Percentiles rank a stretch among this genome's conserved stretches.
phyloP scores from a whole-genome alignment of 1,284 basidiomycete genomes.

The Abortiporus biennis region DNA sequence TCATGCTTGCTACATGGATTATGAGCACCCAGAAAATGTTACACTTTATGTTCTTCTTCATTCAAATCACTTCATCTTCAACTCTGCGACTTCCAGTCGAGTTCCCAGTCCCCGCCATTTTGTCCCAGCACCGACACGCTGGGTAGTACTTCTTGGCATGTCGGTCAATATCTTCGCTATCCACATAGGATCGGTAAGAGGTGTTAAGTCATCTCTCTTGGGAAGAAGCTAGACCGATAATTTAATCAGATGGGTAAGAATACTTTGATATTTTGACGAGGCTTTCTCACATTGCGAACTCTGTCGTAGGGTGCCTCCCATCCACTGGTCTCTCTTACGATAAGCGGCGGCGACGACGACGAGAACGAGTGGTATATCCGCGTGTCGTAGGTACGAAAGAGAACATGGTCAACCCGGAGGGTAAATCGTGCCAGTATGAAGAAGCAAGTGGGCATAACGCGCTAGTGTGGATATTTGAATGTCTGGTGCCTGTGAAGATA shows the following conservation, averaged over 20 bases:
- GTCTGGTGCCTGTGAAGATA: background rate
- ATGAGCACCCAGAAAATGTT: no score
- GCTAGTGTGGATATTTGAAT: slow-evolving; percentile 40
- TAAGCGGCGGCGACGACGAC: slow-evolving; percentile 45
- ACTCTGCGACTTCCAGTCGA: slow-evolving; percentile 32
- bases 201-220: slow-evolving; percentile 79
- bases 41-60: no score
- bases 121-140: slow-evolving; percentile 58
- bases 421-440: slow-evolving; percentile 91
- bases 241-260: slow-evolving; percentile 2
- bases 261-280: no score
- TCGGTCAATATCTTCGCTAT: slow-evolving; percentile 73
- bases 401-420: slow-evolving; percentile 92
- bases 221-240: slow-evolving; percentile 57
- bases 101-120: slow-evolving; percentile 75
- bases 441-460: slow-evolving; percentile 96
- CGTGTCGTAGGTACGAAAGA: slow-evolving; percentile 90
- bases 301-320: slow-evolving; percentile 87
- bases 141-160: slow-evolving; percentile 53
- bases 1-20: no score
- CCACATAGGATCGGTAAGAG: slow-evolving; percentile 85
- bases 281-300: slow-evolving; percentile 77
- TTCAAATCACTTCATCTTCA: no score
- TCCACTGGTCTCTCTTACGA: slow-evolving; percentile 82
- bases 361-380: slow-evolving; percentile 84